phyloP scores from a whole-genome alignment of 148 eudicot genomes.

The Talinum fruticosum region DNA sequence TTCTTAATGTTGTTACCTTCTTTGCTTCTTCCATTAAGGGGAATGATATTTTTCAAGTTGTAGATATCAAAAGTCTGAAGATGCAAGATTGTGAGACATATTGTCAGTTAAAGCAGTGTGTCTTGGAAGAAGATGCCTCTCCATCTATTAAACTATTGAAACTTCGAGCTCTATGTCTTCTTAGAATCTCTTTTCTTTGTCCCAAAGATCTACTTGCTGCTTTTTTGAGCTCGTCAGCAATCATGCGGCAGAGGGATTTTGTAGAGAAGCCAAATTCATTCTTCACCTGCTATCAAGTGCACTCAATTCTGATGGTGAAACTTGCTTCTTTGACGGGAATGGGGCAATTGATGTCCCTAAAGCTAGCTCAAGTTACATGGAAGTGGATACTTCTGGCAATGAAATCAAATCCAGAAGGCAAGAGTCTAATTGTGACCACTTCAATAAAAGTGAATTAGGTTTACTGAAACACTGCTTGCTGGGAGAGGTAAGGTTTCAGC shows the following conservation, averaged over 20 bases:
- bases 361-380: conserved; percentile 22
- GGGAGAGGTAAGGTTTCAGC: conserved; percentile 58
- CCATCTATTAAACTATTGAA: conserved; percentile 47
- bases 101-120: conserved; percentile 45
- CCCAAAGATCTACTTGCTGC: conserved; percentile 69
- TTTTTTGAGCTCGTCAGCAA: conserved; percentile 67
- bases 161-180: conserved; percentile 61
- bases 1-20: conserved; percentile 60
- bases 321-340: conserved; percentile 15
- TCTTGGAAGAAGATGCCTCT: conserved; percentile 51
- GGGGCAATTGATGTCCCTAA: conserved; percentile 30
- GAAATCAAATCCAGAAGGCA: conserved; percentile 19
- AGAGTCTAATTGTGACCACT: conserved; percentile 28
- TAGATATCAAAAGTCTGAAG: conserved; percentile 51
- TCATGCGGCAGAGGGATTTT: conserved; percentile 42
- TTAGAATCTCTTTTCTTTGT: conserved; percentile 69
- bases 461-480: conserved; percentile 56
- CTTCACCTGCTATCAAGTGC: conserved; percentile 54
- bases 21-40: conserved; percentile 68
- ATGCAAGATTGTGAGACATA: conserved; percentile 51
- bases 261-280: conserved; percentile 56
- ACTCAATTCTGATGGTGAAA: conserved; percentile 35
- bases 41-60: conserved; percentile 65
- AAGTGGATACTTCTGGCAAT: conserved; percentile 21
- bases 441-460: conserved; percentile 27